Percentiles rank a stretch among this genome's conserved stretches.
Evolutionary conservation across 2,329 filamentous ascomycete species (phyloP).

Genomic region (Biscogniauxia marginata): DNA sequence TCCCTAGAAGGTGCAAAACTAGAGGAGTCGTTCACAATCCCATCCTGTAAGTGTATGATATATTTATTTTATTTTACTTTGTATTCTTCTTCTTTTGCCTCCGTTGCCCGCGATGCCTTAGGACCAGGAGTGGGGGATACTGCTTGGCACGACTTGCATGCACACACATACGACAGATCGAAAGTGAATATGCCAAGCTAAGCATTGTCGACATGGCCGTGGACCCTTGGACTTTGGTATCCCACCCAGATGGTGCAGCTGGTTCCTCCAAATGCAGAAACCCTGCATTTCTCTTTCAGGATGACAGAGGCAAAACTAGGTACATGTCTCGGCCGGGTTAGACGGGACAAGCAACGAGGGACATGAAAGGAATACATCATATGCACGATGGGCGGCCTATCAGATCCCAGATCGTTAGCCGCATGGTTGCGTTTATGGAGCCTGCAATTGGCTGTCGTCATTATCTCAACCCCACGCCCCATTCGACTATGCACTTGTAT

Average conservation of each 20-base stretch:
- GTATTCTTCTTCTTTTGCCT: background rate
- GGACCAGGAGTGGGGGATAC: too few species aligned
- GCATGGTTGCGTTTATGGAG: slow-evolving; percentile 27
- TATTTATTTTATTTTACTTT: background rate
- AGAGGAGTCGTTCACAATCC: slow-evolving; percentile 3
- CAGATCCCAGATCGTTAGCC: slow-evolving; percentile 29
- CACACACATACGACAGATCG: background rate
- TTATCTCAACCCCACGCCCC: slow-evolving; percentile 28
- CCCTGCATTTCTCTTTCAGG: slow-evolving; percentile 9
- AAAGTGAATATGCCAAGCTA: background rate
- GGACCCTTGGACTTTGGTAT: slow-evolving; percentile 2
- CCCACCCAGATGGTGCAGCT: slow-evolving; percentile 10
- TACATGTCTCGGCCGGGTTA: slow-evolving; percentile 5
- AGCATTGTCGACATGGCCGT: slow-evolving; percentile 5
- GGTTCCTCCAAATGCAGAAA: slow-evolving; percentile 16
- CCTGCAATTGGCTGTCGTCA: slow-evolving; percentile 28
- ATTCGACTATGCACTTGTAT: slow-evolving; percentile 15
- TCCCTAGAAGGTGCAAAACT: background rate
- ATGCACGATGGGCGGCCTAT: slow-evolving; percentile 29
- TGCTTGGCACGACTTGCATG: background rate
- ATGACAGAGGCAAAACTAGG: slow-evolving; percentile 1
- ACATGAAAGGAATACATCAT: slow-evolving; percentile 17
- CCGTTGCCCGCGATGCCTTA: background rate
- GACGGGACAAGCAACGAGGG: slow-evolving; percentile 8
- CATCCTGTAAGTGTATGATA: background rate